Conservation (phyloP, 495 filamentous ascomycete genomes). For the Xylaria grammica region DNA sequence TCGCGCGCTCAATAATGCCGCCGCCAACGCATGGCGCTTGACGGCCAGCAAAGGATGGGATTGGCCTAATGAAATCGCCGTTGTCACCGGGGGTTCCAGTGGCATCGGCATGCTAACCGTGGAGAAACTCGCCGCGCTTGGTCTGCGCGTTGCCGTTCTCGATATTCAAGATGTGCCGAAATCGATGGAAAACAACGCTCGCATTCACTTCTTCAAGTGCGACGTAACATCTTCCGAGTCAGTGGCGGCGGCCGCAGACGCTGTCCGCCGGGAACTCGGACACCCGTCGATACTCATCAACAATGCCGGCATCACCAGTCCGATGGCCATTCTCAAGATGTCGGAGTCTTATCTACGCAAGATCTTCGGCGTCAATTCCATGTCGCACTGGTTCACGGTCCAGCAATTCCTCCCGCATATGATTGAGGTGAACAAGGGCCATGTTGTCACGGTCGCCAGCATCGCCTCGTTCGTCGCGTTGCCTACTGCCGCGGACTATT, state of each 20-base stretch:
- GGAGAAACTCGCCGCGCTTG: slow-evolving; percentile 50
- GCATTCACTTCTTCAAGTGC: slow-evolving; percentile 37
- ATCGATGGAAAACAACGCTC: slow-evolving; percentile 14
- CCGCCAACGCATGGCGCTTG: slow-evolving; percentile 43
- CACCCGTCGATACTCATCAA: slow-evolving; percentile 64
- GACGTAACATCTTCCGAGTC: slow-evolving; percentile 57
- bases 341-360: slow-evolving; percentile 51
- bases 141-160: slow-evolving; percentile 50
- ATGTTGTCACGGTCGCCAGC: slow-evolving; percentile 62
- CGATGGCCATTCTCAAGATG: slow-evolving; percentile 53
- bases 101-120: slow-evolving; percentile 62
- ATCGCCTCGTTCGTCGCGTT: slow-evolving; percentile 59
- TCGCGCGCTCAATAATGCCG: slow-evolving; percentile 53
- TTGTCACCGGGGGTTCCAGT: slow-evolving; percentile 63
- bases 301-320: slow-evolving; percentile 62
- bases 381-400: slow-evolving; percentile 64
- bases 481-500: slow-evolving; percentile 60
- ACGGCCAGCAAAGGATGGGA: slow-evolving; percentile 42
- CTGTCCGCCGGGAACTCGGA: slow-evolving; percentile 53
- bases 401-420: slow-evolving; percentile 67
- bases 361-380: slow-evolving; percentile 65
- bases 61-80: slow-evolving; percentile 53
- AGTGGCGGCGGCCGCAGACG: slow-evolving; percentile 49
- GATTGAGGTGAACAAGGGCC: slow-evolving; percentile 64
- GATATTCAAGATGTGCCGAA: slow-evolving; percentile 43